Evolutionary conservation across 176 grass and related monocot species (phyloP).

Genomic region (Secale cereale): DNA sequence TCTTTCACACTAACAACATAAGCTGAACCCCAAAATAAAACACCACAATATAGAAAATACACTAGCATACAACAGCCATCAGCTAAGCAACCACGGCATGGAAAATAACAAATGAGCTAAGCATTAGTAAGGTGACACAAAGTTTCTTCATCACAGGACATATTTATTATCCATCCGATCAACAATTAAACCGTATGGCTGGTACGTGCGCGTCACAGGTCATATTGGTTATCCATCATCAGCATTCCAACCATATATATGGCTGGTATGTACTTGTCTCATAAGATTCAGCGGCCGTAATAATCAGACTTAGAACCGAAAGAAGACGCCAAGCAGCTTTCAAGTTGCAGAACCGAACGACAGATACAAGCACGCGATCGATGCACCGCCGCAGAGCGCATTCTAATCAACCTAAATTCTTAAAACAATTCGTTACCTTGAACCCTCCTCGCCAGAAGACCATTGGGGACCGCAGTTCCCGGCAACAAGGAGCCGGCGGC

Average conservation of each 20-base stretch:
- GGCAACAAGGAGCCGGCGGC: slow-evolving; percentile 14
- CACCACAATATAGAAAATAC: neutral
- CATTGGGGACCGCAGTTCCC: neutral
- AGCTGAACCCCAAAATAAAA: neutral
- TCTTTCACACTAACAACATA: neutral
- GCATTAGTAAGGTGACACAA: neutral
- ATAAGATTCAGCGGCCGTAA: neutral
- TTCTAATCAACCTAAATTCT: neutral
- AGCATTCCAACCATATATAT: too few species aligned
- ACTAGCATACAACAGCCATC: neutral
- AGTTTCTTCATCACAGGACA: neutral
- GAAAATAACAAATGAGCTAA: neutral
- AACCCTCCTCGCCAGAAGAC: slow-evolving; percentile 1
- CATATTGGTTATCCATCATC: too few species aligned
- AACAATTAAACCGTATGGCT: neutral
- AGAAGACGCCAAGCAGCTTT: too few species aligned
- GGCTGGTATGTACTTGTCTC: too few species aligned
- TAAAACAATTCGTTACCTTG: slow-evolving; percentile 13
- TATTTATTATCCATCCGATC: neutral
- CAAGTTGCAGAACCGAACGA: neutral
- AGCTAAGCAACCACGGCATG: neutral
- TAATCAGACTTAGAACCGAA: too few species aligned
- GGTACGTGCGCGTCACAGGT: too few species aligned
- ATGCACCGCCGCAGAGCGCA: neutral
- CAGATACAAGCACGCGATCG: neutral